A percentile compares a stretch with the other conserved stretches of the same genome.
phyloP scores from a whole-genome alignment of 139 green algal species.

The Gonium pectorale region DNA sequence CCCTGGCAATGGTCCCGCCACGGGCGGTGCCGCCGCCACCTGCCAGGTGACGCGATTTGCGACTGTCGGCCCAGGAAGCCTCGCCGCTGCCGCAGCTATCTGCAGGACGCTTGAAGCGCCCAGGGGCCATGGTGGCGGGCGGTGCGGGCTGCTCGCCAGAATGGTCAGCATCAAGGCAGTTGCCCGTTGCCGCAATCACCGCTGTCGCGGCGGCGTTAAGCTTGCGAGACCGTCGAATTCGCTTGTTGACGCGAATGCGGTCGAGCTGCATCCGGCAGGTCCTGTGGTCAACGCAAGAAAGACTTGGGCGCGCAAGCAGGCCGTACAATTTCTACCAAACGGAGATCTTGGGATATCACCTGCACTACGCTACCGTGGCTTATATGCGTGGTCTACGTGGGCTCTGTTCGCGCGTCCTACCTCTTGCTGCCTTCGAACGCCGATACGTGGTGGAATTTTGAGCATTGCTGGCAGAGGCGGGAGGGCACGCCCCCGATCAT shows the following conservation, averaged over 20 bases:
- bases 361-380: too few species aligned
- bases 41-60: constrained; percentile 7
- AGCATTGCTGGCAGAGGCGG: constrained; percentile 43
- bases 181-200: background rate
- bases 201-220: constrained; percentile 19
- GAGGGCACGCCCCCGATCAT: background rate
- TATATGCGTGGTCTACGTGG: too few species aligned
- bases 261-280: constrained; percentile 38
- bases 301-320: too few species aligned
- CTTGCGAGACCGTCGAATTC: constrained; percentile 21
- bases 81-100: constrained; percentile 43
- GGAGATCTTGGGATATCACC: too few species aligned
- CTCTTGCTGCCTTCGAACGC: constrained; percentile 33
- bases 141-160: background rate
- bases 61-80: constrained; percentile 18
- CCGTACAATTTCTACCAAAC: too few species aligned
- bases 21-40: background rate
- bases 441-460: constrained; percentile 29
- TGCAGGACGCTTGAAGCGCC: constrained; percentile 14
- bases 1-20: background rate
- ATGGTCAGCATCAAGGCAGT: background rate
- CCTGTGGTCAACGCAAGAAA: too few species aligned
- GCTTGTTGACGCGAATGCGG: constrained; percentile 40
- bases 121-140: background rate
- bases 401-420: too few species aligned